Evolutionary conservation across 768 basidiomycete species (phyloP).

Genomic region (Trametes elegans): DNA sequence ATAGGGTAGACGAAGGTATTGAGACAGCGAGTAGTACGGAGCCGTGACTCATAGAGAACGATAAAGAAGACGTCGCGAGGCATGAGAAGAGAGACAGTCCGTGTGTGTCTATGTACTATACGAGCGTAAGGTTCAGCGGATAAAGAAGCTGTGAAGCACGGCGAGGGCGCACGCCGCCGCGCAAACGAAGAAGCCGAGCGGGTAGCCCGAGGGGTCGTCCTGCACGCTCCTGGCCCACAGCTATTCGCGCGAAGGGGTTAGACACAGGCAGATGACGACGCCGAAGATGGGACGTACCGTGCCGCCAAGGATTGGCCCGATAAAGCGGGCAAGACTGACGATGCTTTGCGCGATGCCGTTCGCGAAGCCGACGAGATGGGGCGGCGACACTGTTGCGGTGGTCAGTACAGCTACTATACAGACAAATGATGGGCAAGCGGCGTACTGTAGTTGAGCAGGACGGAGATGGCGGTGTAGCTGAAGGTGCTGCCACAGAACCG

Average conservation of each 20-base stretch:
- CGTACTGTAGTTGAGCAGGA: conserved; percentile 82
- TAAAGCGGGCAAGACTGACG: conserved; percentile 88
- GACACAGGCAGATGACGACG: neutral
- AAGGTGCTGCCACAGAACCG: conserved; percentile 89
- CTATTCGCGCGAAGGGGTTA: conserved; percentile 34
- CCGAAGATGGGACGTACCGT: conserved; percentile 49
- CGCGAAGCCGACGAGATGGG: conserved; percentile 82
- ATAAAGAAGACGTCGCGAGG: neutral
- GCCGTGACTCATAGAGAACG: too few relatives aligned
- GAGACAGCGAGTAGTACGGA: too few relatives aligned
- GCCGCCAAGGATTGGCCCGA: conserved; percentile 84
- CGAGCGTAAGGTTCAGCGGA: conserved; percentile 45
- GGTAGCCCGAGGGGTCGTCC: conserved; percentile 67
- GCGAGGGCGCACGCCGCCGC: conserved; percentile 58
- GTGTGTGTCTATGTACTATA: too few relatives aligned
- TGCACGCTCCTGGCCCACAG: conserved; percentile 74
- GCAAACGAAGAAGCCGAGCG: conserved; percentile 71
- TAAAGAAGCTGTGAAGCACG: conserved; percentile 71
- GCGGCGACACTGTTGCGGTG: conserved; percentile 74
- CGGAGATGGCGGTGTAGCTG: conserved; percentile 86
- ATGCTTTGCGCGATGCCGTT: conserved; percentile 97
- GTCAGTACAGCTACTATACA: neutral
- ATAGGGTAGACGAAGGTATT: too few relatives aligned
- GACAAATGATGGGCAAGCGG: conserved; percentile 2
- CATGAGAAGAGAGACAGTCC: neutral